These are phyloP conservation scores for Sporobolomyces phaffii DNA, from an alignment of 768 basidiomycete species.

Conservation along the genomic window DNA sequence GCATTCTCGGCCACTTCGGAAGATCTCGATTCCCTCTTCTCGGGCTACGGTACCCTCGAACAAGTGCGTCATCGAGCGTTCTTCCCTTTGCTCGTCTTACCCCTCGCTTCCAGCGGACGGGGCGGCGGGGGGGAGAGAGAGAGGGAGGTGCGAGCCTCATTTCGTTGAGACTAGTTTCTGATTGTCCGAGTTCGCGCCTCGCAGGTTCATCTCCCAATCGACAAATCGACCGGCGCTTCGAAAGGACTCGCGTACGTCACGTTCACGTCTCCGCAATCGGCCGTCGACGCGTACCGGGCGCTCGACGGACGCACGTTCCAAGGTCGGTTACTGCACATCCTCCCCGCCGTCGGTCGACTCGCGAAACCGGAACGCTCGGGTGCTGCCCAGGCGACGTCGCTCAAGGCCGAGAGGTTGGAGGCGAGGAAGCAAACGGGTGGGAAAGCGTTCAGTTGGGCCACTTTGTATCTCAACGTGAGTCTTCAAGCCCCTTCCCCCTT, in stretches of 20 bases:
- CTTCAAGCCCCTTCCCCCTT: conserved; percentile 27
- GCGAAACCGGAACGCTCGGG: conserved; percentile 49
- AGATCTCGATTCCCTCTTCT: conserved; percentile 64
- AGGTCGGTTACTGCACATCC: conserved; percentile 81
- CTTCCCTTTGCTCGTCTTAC: conserved; percentile 37
- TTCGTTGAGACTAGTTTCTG: too few species aligned
- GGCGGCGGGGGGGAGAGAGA: too few species aligned
- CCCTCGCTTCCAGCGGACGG: neutral
- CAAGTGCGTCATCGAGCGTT: conserved; percentile 60
- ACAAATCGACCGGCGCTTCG: conserved; percentile 50
- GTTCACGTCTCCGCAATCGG: conserved; percentile 52
- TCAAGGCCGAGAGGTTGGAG: conserved; percentile 58
- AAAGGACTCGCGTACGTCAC: conserved; percentile 64
- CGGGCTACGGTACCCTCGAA: conserved; percentile 62
- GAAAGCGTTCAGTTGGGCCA: conserved; percentile 83
- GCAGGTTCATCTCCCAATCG: conserved; percentile 59
- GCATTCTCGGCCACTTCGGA: conserved; percentile 71
- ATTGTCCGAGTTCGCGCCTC: too few species aligned
- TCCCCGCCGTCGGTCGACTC: conserved; percentile 61
- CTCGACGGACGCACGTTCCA: conserved; percentile 83
- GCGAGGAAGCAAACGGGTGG: conserved; percentile 65
- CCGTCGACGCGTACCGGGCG: conserved; percentile 64
- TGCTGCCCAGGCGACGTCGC: conserved; percentile 48
- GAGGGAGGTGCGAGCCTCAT: too few species aligned
- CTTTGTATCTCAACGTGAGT: conserved; percentile 96